phyloP scores from a whole-genome alignment of 2,329 filamentous ascomycete species.

The Claviceps africana region DNA sequence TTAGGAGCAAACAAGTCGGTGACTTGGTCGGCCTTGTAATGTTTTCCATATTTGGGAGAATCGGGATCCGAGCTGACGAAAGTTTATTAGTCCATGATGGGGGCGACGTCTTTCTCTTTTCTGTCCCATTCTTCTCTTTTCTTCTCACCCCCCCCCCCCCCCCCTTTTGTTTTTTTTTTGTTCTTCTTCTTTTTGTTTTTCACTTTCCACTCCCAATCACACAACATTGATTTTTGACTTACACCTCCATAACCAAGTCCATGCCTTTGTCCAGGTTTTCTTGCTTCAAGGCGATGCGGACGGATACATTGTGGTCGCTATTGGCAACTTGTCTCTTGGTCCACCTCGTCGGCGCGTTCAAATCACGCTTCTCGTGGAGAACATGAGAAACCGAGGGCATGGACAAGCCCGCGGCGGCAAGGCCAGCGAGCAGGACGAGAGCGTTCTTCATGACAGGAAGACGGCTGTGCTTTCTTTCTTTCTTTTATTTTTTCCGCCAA shows the following conservation, averaged over 20 bases:
- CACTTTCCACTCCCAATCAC: background rate
- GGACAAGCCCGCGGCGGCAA: conserved; percentile 9
- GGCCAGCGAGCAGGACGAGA: conserved; percentile 9
- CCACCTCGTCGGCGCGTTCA: conserved; percentile 10
- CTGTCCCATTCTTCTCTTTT: background rate
- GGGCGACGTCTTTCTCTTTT: background rate
- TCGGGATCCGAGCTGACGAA: conserved; percentile 23
- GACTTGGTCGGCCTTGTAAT: conserved; percentile 30
- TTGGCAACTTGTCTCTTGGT: conserved; percentile 11
- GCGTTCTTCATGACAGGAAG: conserved; percentile 9
- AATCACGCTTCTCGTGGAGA: conserved; percentile 19
- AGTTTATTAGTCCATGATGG: background rate
- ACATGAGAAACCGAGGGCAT: conserved; percentile 12
- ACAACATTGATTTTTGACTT: background rate
- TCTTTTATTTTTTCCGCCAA: no score
- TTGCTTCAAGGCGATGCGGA: conserved; percentile 31
- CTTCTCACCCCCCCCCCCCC: no score
- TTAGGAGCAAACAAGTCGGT: conserved; percentile 28
- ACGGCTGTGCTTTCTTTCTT: no score
- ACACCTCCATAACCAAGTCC: conserved; percentile 27
- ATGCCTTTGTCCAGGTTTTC: conserved; percentile 31
- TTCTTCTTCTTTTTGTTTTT: background rate
- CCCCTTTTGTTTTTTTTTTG: no score
- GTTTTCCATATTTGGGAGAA: conserved; percentile 31
- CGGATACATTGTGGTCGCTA: conserved; percentile 15